Evolutionary conservation across 1,139 yeast species (phyloP).

Genomic region (Pichia sp.): DNA sequence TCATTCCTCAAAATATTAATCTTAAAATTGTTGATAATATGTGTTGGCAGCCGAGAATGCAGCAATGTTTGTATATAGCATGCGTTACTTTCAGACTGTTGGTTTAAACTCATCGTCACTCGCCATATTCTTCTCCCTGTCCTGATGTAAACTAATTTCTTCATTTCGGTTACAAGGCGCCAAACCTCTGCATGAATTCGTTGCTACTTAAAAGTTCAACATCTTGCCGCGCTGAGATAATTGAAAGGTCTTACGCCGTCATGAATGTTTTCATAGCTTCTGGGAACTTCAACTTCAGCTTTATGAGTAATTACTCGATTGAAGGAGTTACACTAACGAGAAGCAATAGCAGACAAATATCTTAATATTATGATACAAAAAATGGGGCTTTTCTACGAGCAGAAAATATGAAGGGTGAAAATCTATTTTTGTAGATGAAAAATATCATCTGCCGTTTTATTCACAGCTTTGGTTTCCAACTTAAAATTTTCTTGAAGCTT

Average conservation of each 20-base stretch:
- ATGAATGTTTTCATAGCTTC: too few relatives aligned
- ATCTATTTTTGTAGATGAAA: background rate
- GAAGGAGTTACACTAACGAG: too few relatives aligned
- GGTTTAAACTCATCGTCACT: background rate
- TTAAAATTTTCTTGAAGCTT: background rate
- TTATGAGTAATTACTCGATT: too few relatives aligned
- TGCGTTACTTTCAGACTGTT: background rate
- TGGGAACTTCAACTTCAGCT: too few relatives aligned
- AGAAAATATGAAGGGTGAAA: background rate
- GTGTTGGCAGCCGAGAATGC: conserved; percentile 9
- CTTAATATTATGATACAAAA: too few relatives aligned
- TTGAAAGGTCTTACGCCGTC: background rate
- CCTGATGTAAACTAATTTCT: background rate
- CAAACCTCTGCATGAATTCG: background rate
- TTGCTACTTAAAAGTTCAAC: background rate
- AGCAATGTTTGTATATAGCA: conserved; percentile 5
- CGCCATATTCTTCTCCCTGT: background rate
- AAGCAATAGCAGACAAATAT: too few relatives aligned
- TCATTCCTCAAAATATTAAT: conserved; percentile 15
- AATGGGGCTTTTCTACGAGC: background rate
- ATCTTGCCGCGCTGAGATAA: background rate
- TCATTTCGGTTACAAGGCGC: background rate
- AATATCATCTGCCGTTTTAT: background rate
- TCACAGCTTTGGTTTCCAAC: background rate
- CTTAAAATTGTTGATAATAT: conserved; percentile 20